Base-by-base conservation (phyloP, 2,329 filamentous ascomycete genomes). In the Raffaelea deltoideospora region DNA sequence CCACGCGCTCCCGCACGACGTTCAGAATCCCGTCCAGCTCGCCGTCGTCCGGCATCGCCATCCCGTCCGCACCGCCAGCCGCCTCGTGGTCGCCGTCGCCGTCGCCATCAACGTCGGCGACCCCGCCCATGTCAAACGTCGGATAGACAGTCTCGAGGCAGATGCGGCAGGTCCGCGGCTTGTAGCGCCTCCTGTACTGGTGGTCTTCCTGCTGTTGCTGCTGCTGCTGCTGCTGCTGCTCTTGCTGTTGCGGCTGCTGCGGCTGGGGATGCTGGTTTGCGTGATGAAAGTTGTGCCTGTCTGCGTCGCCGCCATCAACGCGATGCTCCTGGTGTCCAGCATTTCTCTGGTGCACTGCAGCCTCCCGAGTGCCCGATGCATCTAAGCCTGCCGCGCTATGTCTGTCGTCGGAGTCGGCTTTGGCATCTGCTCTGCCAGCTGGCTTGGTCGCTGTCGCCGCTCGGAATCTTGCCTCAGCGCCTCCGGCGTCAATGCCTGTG, bases 91-190 rank as follows among this genome's bases (percentile, higher is more conserved):
- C 39, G 8, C 27, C 36, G 15, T 31, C 32, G 8, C 29, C 23
- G 7, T 19, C 17, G 21, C 5, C 20, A 38, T 53, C 45, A 37
- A 56, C 44, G 10, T 48, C 33, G 14, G 22, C 33, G 6, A 21
- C 39, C 18, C 52, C 50, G 3, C 54, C 45, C 9, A n/a, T n/a
- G n/a, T 60, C 56, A 24, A 60, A 72, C 27, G 59, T 65, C 4
- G 70, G 65, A 14, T 67, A 51, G 41, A 69, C 67, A 2, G 61
- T 63, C 32, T 95, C 88, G 29, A 94, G 65, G 53, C 88, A 96
- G 45, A 96, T 95, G 40, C 88, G 79, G 57, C 88, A 96, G 42
- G 75, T 80, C 45, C 85, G 70, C 20, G 80, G 69, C 27, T 72
- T 70, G 54, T 83, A 88, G 43, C 72, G 69, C 37, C 48, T 45